Conservation (phyloP, 768 basidiomycete genomes). For the Coprinellus micaceus region DNA sequence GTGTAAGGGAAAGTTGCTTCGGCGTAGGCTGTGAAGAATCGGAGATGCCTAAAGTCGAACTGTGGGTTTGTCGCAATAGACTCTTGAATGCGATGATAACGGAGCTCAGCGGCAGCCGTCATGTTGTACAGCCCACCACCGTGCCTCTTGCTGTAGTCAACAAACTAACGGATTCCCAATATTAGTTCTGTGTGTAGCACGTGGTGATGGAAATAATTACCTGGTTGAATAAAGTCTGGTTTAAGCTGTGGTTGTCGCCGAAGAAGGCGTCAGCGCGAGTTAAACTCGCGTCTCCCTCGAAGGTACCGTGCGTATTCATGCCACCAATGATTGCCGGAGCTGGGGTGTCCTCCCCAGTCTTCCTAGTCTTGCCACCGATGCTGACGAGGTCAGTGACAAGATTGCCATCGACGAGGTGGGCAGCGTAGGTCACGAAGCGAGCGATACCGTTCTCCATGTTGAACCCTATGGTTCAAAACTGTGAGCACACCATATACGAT, state of each 20-base stretch:
- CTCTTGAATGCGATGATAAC: conserved; percentile 17
- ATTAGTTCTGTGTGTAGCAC: background rate
- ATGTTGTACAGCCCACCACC: conserved; percentile 20
- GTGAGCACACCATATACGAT: background rate
- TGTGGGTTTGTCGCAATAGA: conserved; percentile 19
- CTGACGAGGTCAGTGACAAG: conserved; percentile 15
- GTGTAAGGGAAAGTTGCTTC: conserved; percentile 13
- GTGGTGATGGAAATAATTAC: background rate
- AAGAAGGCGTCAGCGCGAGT: conserved; percentile 15
- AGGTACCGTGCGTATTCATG: conserved; percentile 15
- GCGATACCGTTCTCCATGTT: conserved; percentile 16
- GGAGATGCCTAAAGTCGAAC: conserved; percentile 13
- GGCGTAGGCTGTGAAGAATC: conserved; percentile 15
- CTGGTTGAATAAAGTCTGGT: conserved; percentile 19
- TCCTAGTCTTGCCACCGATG: conserved; percentile 16
- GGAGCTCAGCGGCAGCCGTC: conserved; percentile 16
- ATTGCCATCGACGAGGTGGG: conserved; percentile 17
- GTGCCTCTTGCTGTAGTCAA: conserved; percentile 12
- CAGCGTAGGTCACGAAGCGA: conserved; percentile 13
- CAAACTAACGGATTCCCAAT: conserved; percentile 6
- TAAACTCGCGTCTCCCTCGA: conserved; percentile 11
- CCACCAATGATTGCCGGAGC: conserved; percentile 19
- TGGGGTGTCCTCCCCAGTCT: conserved; percentile 17
- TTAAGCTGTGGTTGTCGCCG: conserved; percentile 20
- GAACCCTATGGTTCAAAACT: conserved; percentile 8